Evolutionary conservation across 108 stramenopile genomes (phyloP), one percentile per base, ranked within the genome.

Genomic region (Skeletonema menzelii): DNA sequence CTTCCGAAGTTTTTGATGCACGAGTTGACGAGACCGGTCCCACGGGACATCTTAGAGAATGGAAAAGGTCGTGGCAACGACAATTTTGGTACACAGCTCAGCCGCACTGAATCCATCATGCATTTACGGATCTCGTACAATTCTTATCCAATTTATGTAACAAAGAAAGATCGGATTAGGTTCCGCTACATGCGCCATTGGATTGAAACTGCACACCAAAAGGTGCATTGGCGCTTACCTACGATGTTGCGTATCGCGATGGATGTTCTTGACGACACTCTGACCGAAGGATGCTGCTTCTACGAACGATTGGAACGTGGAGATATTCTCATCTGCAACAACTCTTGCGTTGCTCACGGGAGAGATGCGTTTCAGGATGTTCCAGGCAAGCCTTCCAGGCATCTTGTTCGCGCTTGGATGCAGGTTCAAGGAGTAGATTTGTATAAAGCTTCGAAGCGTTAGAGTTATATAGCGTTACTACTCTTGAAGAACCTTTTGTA

Each of bases 131-230:
- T 70, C 40, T 28, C 34, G 14, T 63, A 70, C 62, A 70, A 70
- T 42, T 62, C 70, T 13, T 70, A 70, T 20, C 70, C 70, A 0
- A 70, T 70, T 8, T 70, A 47, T 47, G 46, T 47, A 19, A 19
- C 46, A 0, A 3, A 34, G 11, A 27, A 46, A 38, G 49, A 12
- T 49, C 67, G 67, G 5, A 32, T 70, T 6, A 62, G 62, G 12
- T 70, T 70, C 37, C 70, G 70, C 8, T 70, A 70, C 37, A 70
- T 70, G 70, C 32, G 70, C 17, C 62, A 70, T 34, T 70, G 70
- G 70, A 70, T 70, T 27, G 70, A 70, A 34, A 70, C 62, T 63
- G 70, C 42, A 31, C 70, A 70, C 55, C 24, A 55, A 55, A 68
- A 68, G 67, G 30, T 55, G 13, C n/a, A 17, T 30, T 55, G 53